Conservation (phyloP, 2,329 filamentous ascomycete species). For the Fusarium sp. region DNA sequence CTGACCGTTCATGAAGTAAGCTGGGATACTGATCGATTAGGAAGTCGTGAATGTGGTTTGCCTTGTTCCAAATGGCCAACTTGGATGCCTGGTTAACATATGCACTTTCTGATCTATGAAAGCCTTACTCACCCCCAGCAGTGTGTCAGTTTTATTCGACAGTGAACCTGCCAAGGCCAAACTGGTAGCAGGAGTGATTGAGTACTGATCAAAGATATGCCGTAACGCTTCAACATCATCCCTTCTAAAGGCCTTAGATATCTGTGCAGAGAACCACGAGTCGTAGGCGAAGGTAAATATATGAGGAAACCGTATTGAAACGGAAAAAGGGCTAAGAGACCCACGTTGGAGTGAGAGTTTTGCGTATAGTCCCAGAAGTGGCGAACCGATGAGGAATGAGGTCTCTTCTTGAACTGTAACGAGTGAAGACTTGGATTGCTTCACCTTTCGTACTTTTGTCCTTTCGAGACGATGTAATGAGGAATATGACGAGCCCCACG, state of each 20-base stretch:
- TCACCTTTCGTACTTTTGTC: background rate
- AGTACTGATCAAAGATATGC: background rate
- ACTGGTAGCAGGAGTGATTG: background rate
- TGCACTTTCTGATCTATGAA: background rate
- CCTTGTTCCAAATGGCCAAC: background rate
- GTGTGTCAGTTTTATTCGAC: background rate
- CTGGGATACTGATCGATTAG: background rate
- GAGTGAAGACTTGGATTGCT: background rate
- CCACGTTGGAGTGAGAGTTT: background rate
- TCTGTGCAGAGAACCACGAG: background rate
- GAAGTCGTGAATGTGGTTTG: background rate
- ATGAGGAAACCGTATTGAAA: background rate
- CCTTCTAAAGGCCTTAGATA: background rate
- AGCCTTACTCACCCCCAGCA: background rate
- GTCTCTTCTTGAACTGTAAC: background rate
- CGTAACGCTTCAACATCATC: background rate
- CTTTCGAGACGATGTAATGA: background rate
- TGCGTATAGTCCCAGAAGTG: background rate
- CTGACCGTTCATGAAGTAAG: background rate
- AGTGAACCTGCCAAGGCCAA: background rate
- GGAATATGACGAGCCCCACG: background rate
- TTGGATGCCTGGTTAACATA: background rate
- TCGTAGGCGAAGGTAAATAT: background rate
- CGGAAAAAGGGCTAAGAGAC: background rate
- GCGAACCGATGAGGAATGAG: slow-evolving; percentile 6